Conservation (phyloP, 371 early-diverging fungal species). For the Entomophthora muscae region DNA sequence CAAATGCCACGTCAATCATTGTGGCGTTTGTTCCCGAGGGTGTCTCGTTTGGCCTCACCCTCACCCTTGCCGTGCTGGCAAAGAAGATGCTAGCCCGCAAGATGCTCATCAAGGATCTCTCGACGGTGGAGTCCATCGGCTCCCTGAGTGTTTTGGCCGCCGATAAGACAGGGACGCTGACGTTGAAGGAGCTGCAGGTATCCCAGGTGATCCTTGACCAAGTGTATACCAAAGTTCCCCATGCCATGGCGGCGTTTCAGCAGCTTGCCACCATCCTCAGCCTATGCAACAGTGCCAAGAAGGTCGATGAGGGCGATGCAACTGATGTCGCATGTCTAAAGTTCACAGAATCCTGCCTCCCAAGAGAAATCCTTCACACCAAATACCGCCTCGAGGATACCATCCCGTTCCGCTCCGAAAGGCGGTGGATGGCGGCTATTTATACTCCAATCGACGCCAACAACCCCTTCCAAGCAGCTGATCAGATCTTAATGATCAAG, state of each 20-base stretch:
- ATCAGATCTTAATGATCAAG: conserved; percentile 30
- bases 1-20: conserved; percentile 63
- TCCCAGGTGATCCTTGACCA: conserved; percentile 22
- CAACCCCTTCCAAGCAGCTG: conserved; percentile 11
- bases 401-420: conserved; percentile 50
- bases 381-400: background rate
- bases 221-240: conserved; percentile 15
- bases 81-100: conserved; percentile 28
- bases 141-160: conserved; percentile 29
- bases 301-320: conserved; percentile 50
- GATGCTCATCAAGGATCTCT: conserved; percentile 37
- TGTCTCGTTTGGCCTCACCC: conserved; percentile 25
- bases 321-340: conserved; percentile 57
- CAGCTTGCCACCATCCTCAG: conserved; percentile 13
- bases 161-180: conserved; percentile 58
- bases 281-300: conserved; percentile 43
- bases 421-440: conserved; percentile 48
- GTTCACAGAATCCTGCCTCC: conserved; percentile 22
- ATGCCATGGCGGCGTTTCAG: conserved; percentile 12
- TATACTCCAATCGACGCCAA: conserved; percentile 8
- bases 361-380: background rate
- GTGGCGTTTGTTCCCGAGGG: conserved; percentile 93
- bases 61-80: conserved; percentile 10
- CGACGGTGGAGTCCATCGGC: conserved; percentile 49
- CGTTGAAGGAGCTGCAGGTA: conserved; percentile 40